Base-by-base conservation (phyloP, 2,329 filamentous ascomycete genomes). In the Huntiella savannae region DNA sequence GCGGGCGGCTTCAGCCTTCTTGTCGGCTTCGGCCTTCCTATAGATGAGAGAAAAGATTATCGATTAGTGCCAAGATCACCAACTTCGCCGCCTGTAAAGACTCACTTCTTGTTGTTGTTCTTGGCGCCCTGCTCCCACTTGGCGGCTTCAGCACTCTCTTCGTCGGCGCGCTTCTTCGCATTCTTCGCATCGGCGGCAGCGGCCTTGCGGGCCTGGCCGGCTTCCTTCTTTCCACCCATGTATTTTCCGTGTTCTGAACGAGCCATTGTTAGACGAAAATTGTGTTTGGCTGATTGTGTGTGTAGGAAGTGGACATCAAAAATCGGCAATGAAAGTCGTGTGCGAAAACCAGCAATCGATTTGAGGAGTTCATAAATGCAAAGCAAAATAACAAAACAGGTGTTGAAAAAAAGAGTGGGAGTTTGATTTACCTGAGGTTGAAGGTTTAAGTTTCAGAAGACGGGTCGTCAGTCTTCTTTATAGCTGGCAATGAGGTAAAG, bases 131-230 rank as follows among this genome's bases (percentile, higher is more conserved):
- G 85, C 8, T 70, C 56, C 91, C 91, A 98, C 55, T 93, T 70
- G 46, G 73, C 69, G 4, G 78, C 73, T 56, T 95, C 88, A 22
- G 62, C 75, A 2, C 68, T 73, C 4, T 75, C 75, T 46, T 68
- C 72, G 62, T 79, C 79, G 34, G 71, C 65, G 35, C 84, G 73
- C 50, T 79, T 77, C 3, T 63, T 76, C 0, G 84, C 83, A 49
- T 78, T 71, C 64, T 96, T 96, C 48, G 72, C 65, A 6, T 83
- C 82, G 1, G 86, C 88, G 3, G 77, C 79, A 42, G 95, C 86
- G 52, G 86, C 86, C 70, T 98, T 96, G 64, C 85, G 75, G 52
- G 87, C 86, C 62, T 95, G 85, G 53, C 88, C 91, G 6, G 79
- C 75, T 2, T 66, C 85, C 68, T 96, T 96, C 66, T 94, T 96